A percentile compares a stretch with the other conserved stretches of the same genome.
Evolutionary conservation across 805 yeast species (phyloP).

Genomic region (Tetrapisispora pingtungensis): DNA sequence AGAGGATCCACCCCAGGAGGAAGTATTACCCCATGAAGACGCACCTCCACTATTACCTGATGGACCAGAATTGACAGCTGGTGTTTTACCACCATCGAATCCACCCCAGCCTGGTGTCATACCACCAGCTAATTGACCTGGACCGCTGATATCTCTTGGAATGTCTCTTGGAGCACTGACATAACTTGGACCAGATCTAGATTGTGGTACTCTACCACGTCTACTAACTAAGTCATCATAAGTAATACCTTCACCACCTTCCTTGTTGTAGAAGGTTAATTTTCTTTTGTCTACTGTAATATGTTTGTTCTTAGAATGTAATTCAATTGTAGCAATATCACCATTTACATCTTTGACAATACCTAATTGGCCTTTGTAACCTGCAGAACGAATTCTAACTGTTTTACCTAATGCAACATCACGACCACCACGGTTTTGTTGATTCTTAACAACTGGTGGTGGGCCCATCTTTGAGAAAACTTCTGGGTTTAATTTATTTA

Average conservation of each 20-base stretch:
- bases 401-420: slow-evolving; percentile 74
- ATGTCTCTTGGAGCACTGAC: slow-evolving; percentile 28
- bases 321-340: slow-evolving; percentile 80
- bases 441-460: slow-evolving; percentile 41
- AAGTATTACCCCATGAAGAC: slow-evolving; percentile 25
- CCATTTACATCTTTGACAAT: slow-evolving; percentile 91
- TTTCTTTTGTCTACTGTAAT: slow-evolving; percentile 74
- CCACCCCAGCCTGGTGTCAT: slow-evolving; percentile 47
- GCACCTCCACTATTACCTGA: slow-evolving; percentile 24
- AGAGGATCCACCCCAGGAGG: slow-evolving; percentile 36
- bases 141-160: slow-evolving; percentile 26
- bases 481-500: slow-evolving; percentile 80
- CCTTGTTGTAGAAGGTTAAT: slow-evolving; percentile 58
- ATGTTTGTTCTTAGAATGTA: slow-evolving; percentile 85
- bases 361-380: slow-evolving; percentile 89
- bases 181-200: slow-evolving; percentile 29
- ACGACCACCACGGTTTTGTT: slow-evolving; percentile 56
- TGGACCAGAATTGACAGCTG: slow-evolving; percentile 25
- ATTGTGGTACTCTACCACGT: slow-evolving; percentile 32
- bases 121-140: slow-evolving; percentile 33
- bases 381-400: slow-evolving; percentile 83
- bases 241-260: slow-evolving; percentile 59
- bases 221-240: slow-evolving; percentile 67
- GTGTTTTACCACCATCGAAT: slow-evolving; percentile 42
- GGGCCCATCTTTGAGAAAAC: slow-evolving; percentile 39